These are phyloP conservation scores for Cyclotella distinguenda DNA, from an alignment of 108 stramenopile species.

Conservation along the genomic window DNA sequence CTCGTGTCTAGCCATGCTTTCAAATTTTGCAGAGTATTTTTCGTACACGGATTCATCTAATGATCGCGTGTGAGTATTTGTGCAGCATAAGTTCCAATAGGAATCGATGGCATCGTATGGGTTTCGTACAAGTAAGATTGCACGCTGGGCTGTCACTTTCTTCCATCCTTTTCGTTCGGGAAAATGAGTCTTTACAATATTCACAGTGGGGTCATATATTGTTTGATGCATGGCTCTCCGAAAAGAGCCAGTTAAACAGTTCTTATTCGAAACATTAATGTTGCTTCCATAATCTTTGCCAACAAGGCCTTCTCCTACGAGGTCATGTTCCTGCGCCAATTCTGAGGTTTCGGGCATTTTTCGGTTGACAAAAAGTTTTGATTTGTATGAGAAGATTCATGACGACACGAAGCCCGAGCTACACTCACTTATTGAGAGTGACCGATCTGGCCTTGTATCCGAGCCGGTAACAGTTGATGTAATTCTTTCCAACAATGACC, in stretches of 20 bases:
- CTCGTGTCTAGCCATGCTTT: conserved; percentile 63
- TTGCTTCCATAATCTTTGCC: conserved; percentile 14
- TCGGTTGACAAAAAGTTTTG: not conserved
- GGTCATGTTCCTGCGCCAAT: conserved; percentile 60
- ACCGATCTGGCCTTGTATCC: conserved; percentile 88
- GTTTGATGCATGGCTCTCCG: conserved; percentile 40
- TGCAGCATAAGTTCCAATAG: conserved; percentile 92
- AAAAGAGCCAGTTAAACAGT: conserved; percentile 4
- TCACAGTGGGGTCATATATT: conserved; percentile 22
- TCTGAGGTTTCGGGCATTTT: conserved; percentile 7
- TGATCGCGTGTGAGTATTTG: conserved; percentile 91
- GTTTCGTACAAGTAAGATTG: conserved; percentile 87
- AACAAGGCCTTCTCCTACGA: conserved; percentile 86
- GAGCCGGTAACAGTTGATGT: conserved; percentile 90
- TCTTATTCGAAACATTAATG: too few species aligned
- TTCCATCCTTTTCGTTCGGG: conserved; percentile 89
- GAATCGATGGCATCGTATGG: conserved; percentile 97
- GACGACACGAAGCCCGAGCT: too few species aligned
- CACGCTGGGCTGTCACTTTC: conserved; percentile 46
- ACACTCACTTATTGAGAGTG: conserved; percentile 55
- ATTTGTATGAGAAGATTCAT: too few species aligned
- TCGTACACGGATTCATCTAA: conserved; percentile 72
- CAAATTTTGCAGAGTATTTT: conserved; percentile 61
- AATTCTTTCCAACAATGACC: conserved; percentile 73
- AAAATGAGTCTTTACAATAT: conserved; percentile 90